Evolutionary conservation across 345 rosid species (phyloP).

Genomic region (Hirschfeldia incana): DNA sequence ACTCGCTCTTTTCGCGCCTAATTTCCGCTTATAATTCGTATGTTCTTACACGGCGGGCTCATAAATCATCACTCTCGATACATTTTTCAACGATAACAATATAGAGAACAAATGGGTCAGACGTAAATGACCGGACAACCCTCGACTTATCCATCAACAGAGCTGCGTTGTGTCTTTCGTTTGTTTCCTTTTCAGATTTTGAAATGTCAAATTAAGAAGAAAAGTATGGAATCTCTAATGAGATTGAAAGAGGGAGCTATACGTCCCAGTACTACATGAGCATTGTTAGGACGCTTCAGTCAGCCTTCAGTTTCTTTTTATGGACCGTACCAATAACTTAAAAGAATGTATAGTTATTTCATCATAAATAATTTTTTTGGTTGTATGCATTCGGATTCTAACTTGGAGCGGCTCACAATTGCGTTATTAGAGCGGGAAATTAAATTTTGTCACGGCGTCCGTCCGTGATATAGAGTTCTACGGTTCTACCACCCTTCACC

Average conservation of each 20-base stretch:
- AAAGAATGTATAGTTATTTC: background rate
- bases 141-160: background rate
- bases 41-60: background rate
- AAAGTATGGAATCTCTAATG: background rate
- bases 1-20: background rate
- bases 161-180: background rate
- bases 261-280: background rate
- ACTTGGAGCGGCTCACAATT: background rate
- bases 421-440: background rate
- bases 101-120: background rate
- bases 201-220: background rate
- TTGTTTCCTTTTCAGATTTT: background rate
- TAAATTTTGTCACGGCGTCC: background rate
- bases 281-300: background rate
- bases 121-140: background rate
- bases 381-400: background rate
- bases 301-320: background rate
- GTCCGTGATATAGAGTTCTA: background rate
- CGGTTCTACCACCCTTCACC: background rate
- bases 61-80: background rate
- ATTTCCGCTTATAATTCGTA: background rate
- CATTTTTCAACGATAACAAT: background rate
- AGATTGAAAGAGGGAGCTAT: background rate
- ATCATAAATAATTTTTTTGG: background rate
- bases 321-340: background rate